These are phyloP conservation scores for Suillus placidus DNA, from an alignment of 768 basidiomycete species.

Conservation along the genomic window DNA sequence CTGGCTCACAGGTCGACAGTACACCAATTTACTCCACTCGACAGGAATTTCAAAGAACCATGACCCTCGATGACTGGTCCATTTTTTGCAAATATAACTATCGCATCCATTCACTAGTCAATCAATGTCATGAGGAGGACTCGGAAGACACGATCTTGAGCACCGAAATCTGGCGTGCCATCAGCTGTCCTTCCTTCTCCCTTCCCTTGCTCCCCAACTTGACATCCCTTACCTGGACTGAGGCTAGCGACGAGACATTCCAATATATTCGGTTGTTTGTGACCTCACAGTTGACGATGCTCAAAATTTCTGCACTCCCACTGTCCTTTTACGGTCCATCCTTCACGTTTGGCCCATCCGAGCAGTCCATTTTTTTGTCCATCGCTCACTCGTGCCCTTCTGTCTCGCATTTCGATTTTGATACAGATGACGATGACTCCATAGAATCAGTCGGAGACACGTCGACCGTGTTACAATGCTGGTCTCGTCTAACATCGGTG, in stretches of 20 bases:
- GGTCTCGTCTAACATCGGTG: not conserved
- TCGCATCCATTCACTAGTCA: slow-evolving; percentile 12
- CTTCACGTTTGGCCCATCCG: not conserved
- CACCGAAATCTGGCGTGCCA: not conserved
- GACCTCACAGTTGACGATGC: not conserved
- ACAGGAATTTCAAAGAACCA: not conserved
- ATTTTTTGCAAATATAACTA: not conserved
- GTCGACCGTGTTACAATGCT: not conserved
- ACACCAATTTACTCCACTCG: not conserved
- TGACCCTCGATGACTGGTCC: not conserved
- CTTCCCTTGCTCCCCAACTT: not conserved
- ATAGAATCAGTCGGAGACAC: not conserved
- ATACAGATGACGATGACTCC: not conserved
- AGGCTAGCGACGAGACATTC: no score
- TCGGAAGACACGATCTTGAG: no score
- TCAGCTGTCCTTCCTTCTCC: not conserved
- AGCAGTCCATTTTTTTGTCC: not conserved
- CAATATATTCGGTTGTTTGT: not conserved
- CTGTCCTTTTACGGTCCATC: not conserved
- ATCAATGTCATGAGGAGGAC: not conserved
- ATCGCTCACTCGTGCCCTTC: not conserved
- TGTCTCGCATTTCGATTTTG: not conserved
- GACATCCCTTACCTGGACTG: not conserved
- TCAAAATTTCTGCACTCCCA: not conserved
- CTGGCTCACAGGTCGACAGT: not conserved